Evolutionary conservation across 2,329 filamentous ascomycete genomes (phyloP), one percentile per base, ranked within the genome.

Genomic region (Ceratocystis alfenasii): DNA sequence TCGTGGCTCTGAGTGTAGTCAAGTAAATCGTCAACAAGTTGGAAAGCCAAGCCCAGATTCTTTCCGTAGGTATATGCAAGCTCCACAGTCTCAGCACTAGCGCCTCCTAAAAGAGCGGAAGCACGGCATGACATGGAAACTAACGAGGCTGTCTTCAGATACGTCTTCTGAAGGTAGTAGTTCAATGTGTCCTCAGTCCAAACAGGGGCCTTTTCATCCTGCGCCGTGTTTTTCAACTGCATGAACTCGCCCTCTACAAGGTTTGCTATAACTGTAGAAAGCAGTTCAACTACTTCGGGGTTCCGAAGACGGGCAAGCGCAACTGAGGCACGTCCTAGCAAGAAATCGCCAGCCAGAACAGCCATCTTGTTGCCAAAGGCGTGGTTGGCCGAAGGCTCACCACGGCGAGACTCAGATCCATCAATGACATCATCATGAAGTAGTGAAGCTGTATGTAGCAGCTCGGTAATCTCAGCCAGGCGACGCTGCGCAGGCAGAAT

Each of bases 281-380:
- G 79, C 6, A 99, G 82, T 78, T 99, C 94, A 7, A 91, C 90
- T 2, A 99, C 94, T 76, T 99, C 94, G 55, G 92, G 88, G 73
- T 99, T 90, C 41, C 93, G 85, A 67, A 99, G 78, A 53, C 94
- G 86, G 15, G 94, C 94, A 53, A 99, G 82, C 5, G 93, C 93
- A 5, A 97, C 92, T 0, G 94, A 99, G 1, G 94, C 94, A 63
- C 94, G 84, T 3, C 93, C 93, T 1, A 99, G 82, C 57, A 99
- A 79, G 73, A 99, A 99, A 74, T 99, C 94, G n/a, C 94, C 94
- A 0, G 94, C 94, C 70, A 99, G 78, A 1, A 99, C 93, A 15
- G 94, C 93, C 93, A 99, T 97, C 77, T 99, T 99, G 80, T 99
- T 99, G 69, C 94, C 94, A 72, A 97, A 97, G 72, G 92, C 89